phyloP scores from a whole-genome alignment of 2,329 filamentous ascomycete species.

The Paecilomyces dactylethromorphus region DNA sequence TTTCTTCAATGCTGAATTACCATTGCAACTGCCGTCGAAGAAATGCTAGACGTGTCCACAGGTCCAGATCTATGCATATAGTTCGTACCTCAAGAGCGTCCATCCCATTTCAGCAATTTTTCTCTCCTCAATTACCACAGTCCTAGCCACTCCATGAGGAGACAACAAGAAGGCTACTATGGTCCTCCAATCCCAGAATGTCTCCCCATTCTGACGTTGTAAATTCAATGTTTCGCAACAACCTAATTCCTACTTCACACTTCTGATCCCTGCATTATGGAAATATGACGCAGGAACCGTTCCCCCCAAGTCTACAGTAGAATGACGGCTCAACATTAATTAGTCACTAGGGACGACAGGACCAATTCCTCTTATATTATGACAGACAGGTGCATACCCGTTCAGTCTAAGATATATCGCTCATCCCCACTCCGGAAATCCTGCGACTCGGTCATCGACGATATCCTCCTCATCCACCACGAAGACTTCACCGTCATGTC shows the following conservation, averaged over 20 bases:
- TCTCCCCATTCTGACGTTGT: neutral
- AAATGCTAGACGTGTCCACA: neutral
- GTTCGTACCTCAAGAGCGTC: no score
- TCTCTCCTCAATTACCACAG: neutral
- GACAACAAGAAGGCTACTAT: neutral
- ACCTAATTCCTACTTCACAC: neutral
- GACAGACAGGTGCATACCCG: neutral
- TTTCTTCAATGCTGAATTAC: neutral
- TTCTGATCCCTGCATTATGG: conserved; percentile 13
- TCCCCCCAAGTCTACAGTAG: conserved; percentile 10
- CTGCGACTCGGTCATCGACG: neutral
- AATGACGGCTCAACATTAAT: conserved; percentile 12
- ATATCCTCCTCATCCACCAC: neutral
- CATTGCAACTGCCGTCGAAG: neutral
- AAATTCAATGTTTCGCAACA: neutral
- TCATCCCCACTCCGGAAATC: neutral
- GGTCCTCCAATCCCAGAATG: neutral
- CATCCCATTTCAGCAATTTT: neutral
- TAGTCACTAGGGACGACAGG: neutral
- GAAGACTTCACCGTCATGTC: conserved; percentile 27
- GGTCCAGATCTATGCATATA: neutral
- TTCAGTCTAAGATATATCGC: neutral
- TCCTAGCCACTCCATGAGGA: neutral
- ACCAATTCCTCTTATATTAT: neutral
- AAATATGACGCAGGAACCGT: conserved; percentile 11